Base-by-base conservation (phyloP, 495 filamentous ascomycete species). In the Mytilinidion resinicola region DNA sequence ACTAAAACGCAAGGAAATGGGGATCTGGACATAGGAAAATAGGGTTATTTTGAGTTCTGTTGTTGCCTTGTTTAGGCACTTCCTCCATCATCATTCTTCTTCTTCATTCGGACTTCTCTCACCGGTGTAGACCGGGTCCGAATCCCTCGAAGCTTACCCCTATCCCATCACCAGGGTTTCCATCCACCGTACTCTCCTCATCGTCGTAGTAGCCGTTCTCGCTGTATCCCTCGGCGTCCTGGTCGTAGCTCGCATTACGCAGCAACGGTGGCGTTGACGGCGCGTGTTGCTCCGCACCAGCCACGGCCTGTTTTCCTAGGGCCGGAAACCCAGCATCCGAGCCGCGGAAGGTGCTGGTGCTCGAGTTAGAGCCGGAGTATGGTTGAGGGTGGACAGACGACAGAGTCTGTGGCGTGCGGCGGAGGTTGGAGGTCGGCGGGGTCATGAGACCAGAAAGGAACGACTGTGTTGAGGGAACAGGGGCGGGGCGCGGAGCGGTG, bases 361-460 rank as follows among this genome's bases (percentile, higher is more conserved):
- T 64, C 36, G 37, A 64, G 51, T 10, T 48, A 43, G 58, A 67
- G 56, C 51, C 63, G 35, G 54, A 63, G 37, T 54, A 66, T 43
- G 38, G 49, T 55, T 12, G 17, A 50, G 37, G 39, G 52, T 41
- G 51, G 58, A 61, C 58, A 35, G 56, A 6, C 47, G 56, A n/a
- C 54, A 71, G 64, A 5, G 46, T 25, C 36, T 64, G 59, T 9
- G 82, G 77, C 7, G 79, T 80, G 38, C 80, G 78, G 9, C 86
- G 81, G 36, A 84, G 68, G 50, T 84, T 80, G 8, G 86, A 86
- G 34, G 84, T 79, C 11, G 90, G 90, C 15, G 91, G 89, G 4
- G 91, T 95, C 74, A 95, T 71, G 14, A 95, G 82, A 3, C 91
- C 90, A 0, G 88, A 86, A 21, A 90, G 78, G 60, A 84, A 83